Base-by-base conservation (phyloP, 2,329 filamentous ascomycete genomes). In the Penicillium sp. region DNA sequence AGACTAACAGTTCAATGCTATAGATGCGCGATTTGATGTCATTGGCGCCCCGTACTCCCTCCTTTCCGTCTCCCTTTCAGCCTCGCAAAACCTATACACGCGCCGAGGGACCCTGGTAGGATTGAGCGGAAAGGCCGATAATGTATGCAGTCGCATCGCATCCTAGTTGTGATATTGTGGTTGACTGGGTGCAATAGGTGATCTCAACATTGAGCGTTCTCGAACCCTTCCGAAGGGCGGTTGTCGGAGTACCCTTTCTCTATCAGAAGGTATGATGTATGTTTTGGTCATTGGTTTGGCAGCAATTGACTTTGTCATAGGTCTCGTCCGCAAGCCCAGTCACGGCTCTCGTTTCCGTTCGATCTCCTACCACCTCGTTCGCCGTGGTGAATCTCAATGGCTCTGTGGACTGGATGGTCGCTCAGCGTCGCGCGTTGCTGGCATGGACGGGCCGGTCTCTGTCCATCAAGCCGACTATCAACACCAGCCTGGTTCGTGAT, bases 361-460 rank as follows among this genome's bases (percentile, higher is more conserved):
- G 90, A 68, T 89, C 89, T 4, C 83, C 89, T 4, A 84, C 86
- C 45, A 93, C 91, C 0, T 91, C 90, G 5, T 91, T 98, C 60
- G 84, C 88, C 10, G 83, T 95, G 6, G 79, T 98, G 24, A 87
- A 92, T 66, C 81, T 98, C 44, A 90, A 98, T 74, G 93, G 93
- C 50, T 89, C 90, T 4, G 85, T 90, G 50, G 93, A 98, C 73
- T 98, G 93, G 92, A 88, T 95, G 77, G 77, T 98, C 7, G 81
- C 89, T 6, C 91, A 97, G 68, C 81, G 89, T 54, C 86, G 88
- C 57, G 90, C 90, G 1, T 78, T 98, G 46, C 78, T 97, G n/a
- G 93, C 93, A 47, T 98, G 93, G 93, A 95, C 92, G 0, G 93
- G 93, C 25, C 88, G 95, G 67, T 90, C 89, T 0, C 77, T 98